A percentile compares a stretch with the other conserved stretches of the same genome.
Conservation (phyloP, 2,329 filamentous ascomycete genomes). For the Fusarium siculi region DNA sequence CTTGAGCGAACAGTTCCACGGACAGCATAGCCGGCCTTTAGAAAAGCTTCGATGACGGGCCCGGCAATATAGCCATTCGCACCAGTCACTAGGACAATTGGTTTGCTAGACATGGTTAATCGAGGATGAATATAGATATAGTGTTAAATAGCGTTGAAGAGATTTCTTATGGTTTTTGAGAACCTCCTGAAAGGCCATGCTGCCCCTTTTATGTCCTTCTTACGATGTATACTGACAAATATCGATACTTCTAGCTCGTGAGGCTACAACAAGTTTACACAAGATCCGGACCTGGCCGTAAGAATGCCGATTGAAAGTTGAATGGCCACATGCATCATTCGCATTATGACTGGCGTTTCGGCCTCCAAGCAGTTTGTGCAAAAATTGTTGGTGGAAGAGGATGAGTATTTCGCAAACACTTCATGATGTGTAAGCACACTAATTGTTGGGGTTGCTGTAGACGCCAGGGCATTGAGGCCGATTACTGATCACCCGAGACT, state of each 20-base stretch:
- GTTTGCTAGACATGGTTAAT: conserved; percentile 35
- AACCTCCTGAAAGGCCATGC: neutral
- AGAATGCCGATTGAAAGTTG: neutral
- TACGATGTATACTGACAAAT: neutral
- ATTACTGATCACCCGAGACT: neutral
- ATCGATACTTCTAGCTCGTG: neutral
- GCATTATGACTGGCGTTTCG: neutral
- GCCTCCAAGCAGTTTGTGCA: neutral
- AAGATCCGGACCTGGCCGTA: neutral
- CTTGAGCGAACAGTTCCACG: conserved; percentile 51
- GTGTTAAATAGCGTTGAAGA: neutral
- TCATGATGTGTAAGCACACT: neutral
- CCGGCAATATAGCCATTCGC: conserved; percentile 54
- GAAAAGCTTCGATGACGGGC: conserved; percentile 50
- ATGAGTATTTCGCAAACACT: neutral
- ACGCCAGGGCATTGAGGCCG: neutral
- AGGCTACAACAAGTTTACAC: neutral
- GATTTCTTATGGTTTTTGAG: neutral
- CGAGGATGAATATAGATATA: neutral
- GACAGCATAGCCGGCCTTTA: conserved; percentile 52
- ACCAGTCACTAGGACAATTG: conserved; percentile 50
- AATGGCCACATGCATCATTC: neutral
- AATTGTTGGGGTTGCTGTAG: neutral
- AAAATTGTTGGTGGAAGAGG: neutral
- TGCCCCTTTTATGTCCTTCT: neutral